phyloP scores from a whole-genome alignment of 345 rosid genomes.

The Hibiscus tridactylites region DNA sequence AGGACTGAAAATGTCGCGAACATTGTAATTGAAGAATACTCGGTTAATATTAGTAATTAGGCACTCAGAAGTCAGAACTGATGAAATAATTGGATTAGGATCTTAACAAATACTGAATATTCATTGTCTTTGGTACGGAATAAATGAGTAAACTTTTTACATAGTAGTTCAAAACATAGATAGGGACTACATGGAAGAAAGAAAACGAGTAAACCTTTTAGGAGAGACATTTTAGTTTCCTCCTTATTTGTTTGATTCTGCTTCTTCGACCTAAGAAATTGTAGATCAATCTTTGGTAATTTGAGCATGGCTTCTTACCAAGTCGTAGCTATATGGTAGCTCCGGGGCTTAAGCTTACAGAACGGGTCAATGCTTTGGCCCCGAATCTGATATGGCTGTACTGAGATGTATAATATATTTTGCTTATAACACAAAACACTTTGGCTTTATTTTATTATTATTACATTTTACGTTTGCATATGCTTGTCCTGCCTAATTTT shows the following conservation, averaged over 20 bases:
- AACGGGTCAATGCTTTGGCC: neutral
- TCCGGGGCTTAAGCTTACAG: neutral
- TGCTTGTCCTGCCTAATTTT: slow-evolving; percentile 22
- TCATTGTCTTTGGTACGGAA: neutral
- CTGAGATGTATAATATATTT: neutral
- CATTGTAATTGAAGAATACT: neutral
- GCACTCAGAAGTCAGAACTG: neutral
- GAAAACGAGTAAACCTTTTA: neutral
- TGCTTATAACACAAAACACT: neutral
- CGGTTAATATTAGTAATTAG: neutral
- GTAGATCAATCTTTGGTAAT: neutral
- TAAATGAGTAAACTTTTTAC: neutral
- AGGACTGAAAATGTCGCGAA: neutral
- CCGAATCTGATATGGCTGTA: neutral
- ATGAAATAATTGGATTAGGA: neutral
- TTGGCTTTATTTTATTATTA: neutral
- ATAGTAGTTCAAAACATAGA: neutral
- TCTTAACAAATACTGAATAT: neutral
- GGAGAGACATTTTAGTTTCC: neutral
- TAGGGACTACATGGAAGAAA: neutral
- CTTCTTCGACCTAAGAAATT: neutral
- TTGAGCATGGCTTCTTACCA: neutral
- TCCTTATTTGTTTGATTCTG: neutral
- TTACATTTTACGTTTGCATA: slow-evolving; percentile 1
- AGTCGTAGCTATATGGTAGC: neutral